Conservation (phyloP, 176 grass and related monocot genomes). For the Oryza glumipatula region DNA sequence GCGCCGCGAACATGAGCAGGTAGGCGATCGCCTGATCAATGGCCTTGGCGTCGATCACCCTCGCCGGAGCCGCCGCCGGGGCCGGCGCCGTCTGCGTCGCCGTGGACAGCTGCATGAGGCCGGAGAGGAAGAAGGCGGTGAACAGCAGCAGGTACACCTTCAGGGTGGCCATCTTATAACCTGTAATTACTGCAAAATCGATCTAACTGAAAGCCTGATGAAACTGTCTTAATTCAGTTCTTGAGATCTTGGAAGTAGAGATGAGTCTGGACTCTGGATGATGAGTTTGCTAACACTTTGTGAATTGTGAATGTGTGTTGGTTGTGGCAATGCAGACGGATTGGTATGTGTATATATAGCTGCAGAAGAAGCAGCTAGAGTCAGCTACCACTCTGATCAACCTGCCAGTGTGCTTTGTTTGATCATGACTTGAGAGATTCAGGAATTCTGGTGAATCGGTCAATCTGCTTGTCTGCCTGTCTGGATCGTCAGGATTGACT, state of each 20-base stretch:
- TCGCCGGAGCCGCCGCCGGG: not conserved
- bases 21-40: slow-evolving; percentile 38
- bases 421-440: not conserved
- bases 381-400: not conserved
- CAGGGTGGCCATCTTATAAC: not conserved
- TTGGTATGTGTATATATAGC: slow-evolving; percentile 25
- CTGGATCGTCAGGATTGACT: slow-evolving; percentile 27
- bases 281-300: too few relatives aligned
- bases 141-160: slow-evolving; percentile 38
- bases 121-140: slow-evolving; percentile 39
- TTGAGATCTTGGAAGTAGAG: not conserved
- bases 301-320: too few relatives aligned
- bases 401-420: slow-evolving; percentile 25
- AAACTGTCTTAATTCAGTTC: not conserved
- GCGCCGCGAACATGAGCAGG: slow-evolving; percentile 32
- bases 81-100: not conserved
- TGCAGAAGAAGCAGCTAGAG: not conserved
- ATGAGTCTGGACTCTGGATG: not conserved
- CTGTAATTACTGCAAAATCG: not conserved
- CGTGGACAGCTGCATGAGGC: slow-evolving; percentile 44
- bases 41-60: not conserved
- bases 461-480: slow-evolving; percentile 4
- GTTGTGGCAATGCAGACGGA: too few relatives aligned
- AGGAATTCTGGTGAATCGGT: not conserved
- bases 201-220: not conserved